Base-by-base conservation (phyloP, 257 asterid species). In the Salvia miltiorrhiza region DNA sequence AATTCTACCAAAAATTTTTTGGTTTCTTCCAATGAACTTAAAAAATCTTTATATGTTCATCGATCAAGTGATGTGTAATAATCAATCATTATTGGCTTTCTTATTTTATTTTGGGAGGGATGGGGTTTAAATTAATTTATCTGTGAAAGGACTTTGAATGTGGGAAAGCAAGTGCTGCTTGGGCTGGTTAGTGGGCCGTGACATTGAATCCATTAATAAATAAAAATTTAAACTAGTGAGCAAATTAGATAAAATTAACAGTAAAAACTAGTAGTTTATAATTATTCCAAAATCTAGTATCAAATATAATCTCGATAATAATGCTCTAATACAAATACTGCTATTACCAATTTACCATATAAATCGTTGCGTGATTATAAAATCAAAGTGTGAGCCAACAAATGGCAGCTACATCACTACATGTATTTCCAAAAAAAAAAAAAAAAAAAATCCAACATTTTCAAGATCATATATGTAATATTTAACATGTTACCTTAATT, bases 131-230 rank as follows among this genome's bases (percentile, higher is more conserved):
- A 17, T 17, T 21, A 35, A 35, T 59, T 8, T 8, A 33, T 17
- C 6, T 19, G 16, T 48, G 3, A n/a, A 67, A 35, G 11, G 6
- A 56, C 10, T 47, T n/a, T 21, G 2, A 1, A 41, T 17, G 35
- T 10, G 35, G 32, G 64, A 26, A 17, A 20, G 23, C 23, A 66
- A 65, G 48, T 30, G 49, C 55, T 50, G 1, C 24, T 54, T 73
- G 72, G 77, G 60, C 60, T 63, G 7, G 24, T 17, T 43, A 65
- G 64, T 39, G 56, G 71, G 59, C 49, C 63, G 33, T 52, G 61
- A 53, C 76, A 48, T 20, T 20, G 23, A 53, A 28, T 19, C 65
- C 71, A 21, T 14, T 60, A 20, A 35, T 6, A 12, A 12, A 53
- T 23, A 23, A 45, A 43, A 7, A 7, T 49, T 17, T 48, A 48